A percentile compares a stretch with the other conserved stretches of the same genome.
phyloP scores from a whole-genome alignment of 2,329 filamentous ascomycete genomes.

The Penicillium capsulatum region DNA sequence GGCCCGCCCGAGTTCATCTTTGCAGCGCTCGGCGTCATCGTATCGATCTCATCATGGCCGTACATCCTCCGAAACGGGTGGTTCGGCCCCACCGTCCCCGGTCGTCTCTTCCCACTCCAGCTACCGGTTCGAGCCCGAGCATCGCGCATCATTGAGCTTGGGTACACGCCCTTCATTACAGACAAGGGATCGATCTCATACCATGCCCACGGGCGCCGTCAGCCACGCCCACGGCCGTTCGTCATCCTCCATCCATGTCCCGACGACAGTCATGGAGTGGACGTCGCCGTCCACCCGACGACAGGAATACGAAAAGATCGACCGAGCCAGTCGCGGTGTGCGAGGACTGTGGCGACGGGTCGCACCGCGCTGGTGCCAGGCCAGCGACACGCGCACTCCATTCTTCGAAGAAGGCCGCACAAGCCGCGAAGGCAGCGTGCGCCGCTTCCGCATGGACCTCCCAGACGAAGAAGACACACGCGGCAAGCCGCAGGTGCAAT shows the following conservation, averaged over 20 bases:
- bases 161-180: conserved; percentile 6
- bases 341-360: conserved; percentile 42
- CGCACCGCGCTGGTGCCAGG: conserved; percentile 40
- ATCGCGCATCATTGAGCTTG: conserved; percentile 12
- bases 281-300: conserved; percentile 43
- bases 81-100: conserved; percentile 19
- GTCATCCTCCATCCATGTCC: conserved; percentile 22
- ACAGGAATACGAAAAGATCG: conserved; percentile 53
- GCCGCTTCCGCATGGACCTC: conserved; percentile 45
- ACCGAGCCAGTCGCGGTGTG: conserved; percentile 41
- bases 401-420: conserved; percentile 44
- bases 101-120: conserved; percentile 15
- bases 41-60: conserved; percentile 11
- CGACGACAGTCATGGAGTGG: conserved; percentile 46
- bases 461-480: conserved; percentile 26
- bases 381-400: conserved; percentile 30
- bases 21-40: conserved; percentile 9
- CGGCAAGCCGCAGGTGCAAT: conserved; percentile 8
- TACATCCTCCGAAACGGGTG: conserved; percentile 14
- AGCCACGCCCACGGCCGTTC: conserved; percentile 21
- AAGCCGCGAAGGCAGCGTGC: conserved; percentile 43
- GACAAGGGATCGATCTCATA: conserved; percentile 16
- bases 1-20: conserved; percentile 1
- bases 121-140: conserved; percentile 11
- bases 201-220: conserved; percentile 10